A percentile compares a stretch with the other conserved stretches of the same genome.
These are phyloP conservation scores for Phoma sp. DNA, from an alignment of 2,329 filamentous ascomycete species.

Conservation along the genomic window DNA sequence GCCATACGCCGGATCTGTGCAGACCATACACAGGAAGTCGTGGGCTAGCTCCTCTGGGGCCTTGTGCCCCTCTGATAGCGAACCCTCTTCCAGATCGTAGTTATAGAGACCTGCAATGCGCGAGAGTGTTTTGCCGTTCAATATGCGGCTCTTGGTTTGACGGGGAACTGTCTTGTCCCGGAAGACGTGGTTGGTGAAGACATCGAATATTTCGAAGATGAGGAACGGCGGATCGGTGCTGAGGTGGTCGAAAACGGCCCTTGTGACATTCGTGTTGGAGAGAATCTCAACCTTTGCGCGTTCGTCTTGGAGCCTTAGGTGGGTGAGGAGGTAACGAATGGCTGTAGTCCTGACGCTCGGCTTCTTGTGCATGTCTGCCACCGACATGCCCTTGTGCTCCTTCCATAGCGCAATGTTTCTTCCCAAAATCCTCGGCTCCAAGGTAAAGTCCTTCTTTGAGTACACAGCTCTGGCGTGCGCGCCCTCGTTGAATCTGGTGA, in stretches of 20 bases:
- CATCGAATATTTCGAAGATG: slow-evolving; percentile 74
- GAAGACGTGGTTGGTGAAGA: slow-evolving; percentile 73
- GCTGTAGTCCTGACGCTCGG: slow-evolving; percentile 85
- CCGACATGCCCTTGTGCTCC: slow-evolving; percentile 54
- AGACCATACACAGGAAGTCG: slow-evolving; percentile 74
- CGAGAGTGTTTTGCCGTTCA: slow-evolving; percentile 76
- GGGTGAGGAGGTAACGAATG: slow-evolving; percentile 78
- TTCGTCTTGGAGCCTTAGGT: slow-evolving; percentile 77
- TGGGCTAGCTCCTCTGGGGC: slow-evolving; percentile 73
- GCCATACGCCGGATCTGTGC: slow-evolving; percentile 75
- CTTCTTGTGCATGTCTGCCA: slow-evolving; percentile 68
- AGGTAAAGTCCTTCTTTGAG: slow-evolving; percentile 75
- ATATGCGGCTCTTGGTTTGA: slow-evolving; percentile 74
- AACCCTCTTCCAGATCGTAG: slow-evolving; percentile 51
- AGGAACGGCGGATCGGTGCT: slow-evolving; percentile 78
- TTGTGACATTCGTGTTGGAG: slow-evolving; percentile 72
- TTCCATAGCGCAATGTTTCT: slow-evolving; percentile 78
- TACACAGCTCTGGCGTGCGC: slow-evolving; percentile 79
- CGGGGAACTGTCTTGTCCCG: slow-evolving; percentile 75
- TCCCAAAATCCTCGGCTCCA: slow-evolving; percentile 72
- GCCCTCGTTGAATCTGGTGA: slow-evolving; percentile 86
- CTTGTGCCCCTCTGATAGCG: slow-evolving; percentile 55
- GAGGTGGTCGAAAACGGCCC: slow-evolving; percentile 76
- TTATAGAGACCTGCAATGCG: slow-evolving; percentile 60
- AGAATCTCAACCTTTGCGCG: slow-evolving; percentile 83